Conservation (phyloP, 345 rosid genomes). For the Chamaenerion angustifolium region DNA sequence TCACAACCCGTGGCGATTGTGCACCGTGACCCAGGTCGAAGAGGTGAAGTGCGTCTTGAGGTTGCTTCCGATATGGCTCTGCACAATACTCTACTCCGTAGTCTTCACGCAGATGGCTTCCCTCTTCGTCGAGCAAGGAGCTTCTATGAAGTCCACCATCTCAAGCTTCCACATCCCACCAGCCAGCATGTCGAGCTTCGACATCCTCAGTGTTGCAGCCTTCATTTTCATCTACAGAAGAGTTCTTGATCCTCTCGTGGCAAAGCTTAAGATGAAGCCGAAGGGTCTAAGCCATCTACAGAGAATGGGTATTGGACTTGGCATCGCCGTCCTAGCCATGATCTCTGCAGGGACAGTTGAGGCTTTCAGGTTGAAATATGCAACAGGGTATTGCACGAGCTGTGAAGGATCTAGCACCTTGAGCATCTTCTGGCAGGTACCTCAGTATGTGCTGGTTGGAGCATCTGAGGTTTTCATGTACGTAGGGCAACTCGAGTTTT, state of each 20-base stretch:
- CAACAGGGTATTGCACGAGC: conserved; percentile 20
- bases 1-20: conserved; percentile 52
- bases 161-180: conserved; percentile 57
- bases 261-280: conserved; percentile 26
- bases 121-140: conserved; percentile 95
- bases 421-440: conserved; percentile 93
- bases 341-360: conserved; percentile 68
- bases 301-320: conserved; percentile 83
- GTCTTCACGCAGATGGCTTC: conserved; percentile 99
- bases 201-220: conserved; percentile 71
- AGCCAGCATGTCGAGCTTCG: conserved; percentile 94
- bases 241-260: conserved; percentile 51
- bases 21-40: conserved; percentile 84
- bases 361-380: conserved; percentile 41
- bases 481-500: conserved; percentile 90
- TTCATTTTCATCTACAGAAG: conserved; percentile 66
- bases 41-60: conserved; percentile 89
- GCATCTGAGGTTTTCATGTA: conserved; percentile 99
- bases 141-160: conserved; percentile 55
- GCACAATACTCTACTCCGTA: conserved; percentile 88
- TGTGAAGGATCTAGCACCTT: conserved; percentile 47
- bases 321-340: conserved; percentile 71
- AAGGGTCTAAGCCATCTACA: conserved; percentile 77
- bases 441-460: conserved; percentile 79
- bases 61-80: conserved; percentile 89